Conservation (phyloP, 1,284 basidiomycete genomes). For the Austroboletus niveus region DNA sequence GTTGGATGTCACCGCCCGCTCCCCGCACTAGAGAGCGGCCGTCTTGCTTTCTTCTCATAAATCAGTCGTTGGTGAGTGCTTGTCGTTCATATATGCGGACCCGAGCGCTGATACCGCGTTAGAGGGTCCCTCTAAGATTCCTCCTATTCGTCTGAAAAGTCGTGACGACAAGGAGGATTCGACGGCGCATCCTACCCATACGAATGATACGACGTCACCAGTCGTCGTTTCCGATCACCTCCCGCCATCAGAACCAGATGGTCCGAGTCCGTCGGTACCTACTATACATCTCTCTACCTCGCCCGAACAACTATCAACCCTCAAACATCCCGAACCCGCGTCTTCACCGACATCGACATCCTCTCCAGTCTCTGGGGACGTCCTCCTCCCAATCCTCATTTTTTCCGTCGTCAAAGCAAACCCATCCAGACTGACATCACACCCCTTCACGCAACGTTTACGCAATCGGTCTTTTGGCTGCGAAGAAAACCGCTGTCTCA, state of each 20-base stretch:
- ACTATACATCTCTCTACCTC: not conserved
- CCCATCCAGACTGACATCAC: constrained; percentile 80
- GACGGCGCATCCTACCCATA: constrained; percentile 35
- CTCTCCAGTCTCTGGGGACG: constrained; percentile 66
- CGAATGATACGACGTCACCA: not conserved
- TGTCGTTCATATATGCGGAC: not conserved
- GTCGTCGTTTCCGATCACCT: not conserved
- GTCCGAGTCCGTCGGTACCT: not conserved
- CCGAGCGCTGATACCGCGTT: not conserved
- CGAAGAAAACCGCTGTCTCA: constrained; percentile 88
- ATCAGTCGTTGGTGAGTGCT: constrained; percentile 64
- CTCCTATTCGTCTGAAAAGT: constrained; percentile 62
- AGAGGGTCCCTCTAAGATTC: constrained; percentile 70
- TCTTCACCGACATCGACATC: constrained; percentile 29
- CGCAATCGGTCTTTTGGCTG: constrained; percentile 68
- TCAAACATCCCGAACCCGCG: constrained; percentile 23
- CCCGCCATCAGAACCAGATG: not conserved
- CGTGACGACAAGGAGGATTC: constrained; percentile 49
- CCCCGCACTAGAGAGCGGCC: constrained; percentile 77
- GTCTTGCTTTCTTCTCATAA: constrained; percentile 83
- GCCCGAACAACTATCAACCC: constrained; percentile 20
- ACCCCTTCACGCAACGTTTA: constrained; percentile 87
- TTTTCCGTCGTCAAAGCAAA: constrained; percentile 90
- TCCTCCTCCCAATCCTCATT: constrained; percentile 87
- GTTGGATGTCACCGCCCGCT: constrained; percentile 58